Percentiles rank a stretch among this genome's conserved stretches.
Evolutionary conservation across 2,329 filamentous ascomycete genomes (phyloP).

Genomic region (Aspergillus felis): DNA sequence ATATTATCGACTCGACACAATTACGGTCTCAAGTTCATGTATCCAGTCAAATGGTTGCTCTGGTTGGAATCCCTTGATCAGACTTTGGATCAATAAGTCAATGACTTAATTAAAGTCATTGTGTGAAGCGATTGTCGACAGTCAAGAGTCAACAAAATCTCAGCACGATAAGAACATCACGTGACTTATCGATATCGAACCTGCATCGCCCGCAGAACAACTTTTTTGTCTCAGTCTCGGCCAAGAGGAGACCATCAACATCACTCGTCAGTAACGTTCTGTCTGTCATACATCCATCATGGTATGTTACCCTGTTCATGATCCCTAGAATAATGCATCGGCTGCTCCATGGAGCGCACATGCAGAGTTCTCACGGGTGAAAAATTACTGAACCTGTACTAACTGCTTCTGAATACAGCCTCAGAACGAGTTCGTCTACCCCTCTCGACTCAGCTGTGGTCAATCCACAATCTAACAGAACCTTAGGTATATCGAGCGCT

Average conservation of each 20-base stretch:
- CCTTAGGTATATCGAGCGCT: slow-evolving; percentile 66
- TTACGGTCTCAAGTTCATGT: neutral
- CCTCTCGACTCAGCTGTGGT: slow-evolving; percentile 11
- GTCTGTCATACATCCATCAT: slow-evolving; percentile 24
- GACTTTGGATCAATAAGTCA: neutral
- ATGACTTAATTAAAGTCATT: neutral
- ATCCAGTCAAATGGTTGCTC: neutral
- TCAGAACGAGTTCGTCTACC: slow-evolving; percentile 43
- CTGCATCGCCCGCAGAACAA: slow-evolving; percentile 9
- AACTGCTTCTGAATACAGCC: slow-evolving; percentile 17
- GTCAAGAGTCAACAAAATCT: neutral
- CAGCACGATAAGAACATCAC: slow-evolving; percentile 2
- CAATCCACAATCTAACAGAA: slow-evolving; percentile 9
- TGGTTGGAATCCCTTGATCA: neutral
- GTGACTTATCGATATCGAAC: slow-evolving; percentile 16
- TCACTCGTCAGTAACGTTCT: slow-evolving; percentile 12
- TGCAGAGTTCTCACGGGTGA: neutral
- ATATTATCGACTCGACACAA: neutral
- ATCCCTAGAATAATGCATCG: neutral
- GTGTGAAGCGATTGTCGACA: neutral
- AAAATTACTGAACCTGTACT: neutral
- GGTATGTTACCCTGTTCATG: slow-evolving; percentile 18
- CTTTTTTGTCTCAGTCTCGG: slow-evolving; percentile 16
- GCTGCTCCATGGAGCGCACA: neutral
- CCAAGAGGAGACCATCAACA: slow-evolving; percentile 23